Evolutionary conservation across 257 asterid genomes (phyloP).

Genomic region (Vinca minor): DNA sequence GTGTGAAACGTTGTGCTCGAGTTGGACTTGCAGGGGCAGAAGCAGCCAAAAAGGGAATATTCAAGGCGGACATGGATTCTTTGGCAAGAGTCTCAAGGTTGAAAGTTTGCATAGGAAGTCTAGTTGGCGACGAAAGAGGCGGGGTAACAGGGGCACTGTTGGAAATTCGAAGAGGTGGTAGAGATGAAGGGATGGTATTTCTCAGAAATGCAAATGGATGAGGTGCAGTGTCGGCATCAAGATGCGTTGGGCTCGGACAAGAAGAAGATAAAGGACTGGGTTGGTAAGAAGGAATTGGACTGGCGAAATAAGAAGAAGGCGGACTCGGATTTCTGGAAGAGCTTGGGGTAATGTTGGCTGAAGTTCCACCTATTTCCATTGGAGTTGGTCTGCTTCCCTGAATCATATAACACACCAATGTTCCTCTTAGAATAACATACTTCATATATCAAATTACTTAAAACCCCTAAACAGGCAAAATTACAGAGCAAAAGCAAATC

Average conservation of each 20-base stretch:
- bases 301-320: conserved; percentile 86
- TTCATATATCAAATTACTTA: background rate
- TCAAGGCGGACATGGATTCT: conserved; percentile 78
- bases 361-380: conserved; percentile 78
- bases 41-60: conserved; percentile 79
- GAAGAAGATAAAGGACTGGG: conserved; percentile 94
- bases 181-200: conserved; percentile 50
- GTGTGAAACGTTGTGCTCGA: conserved; percentile 62
- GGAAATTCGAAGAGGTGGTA: conserved; percentile 88
- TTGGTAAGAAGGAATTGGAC: conserved; percentile 89
- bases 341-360: conserved; percentile 77
- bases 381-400: conserved; percentile 90
- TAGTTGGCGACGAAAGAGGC: conserved; percentile 87
- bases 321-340: conserved; percentile 94
- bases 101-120: conserved; percentile 53
- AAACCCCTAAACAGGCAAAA: background rate
- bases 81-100: conserved; percentile 59
- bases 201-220: conserved; percentile 76
- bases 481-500: background rate
- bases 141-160: conserved; percentile 96
- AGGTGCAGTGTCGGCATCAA: conserved; percentile 31
- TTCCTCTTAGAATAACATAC: conserved; percentile 1
- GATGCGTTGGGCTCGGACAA: conserved; percentile 79
- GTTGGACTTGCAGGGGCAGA: conserved; percentile 95
- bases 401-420: conserved; percentile 11